These are phyloP conservation scores for Umbelopsis sp. DNA, from an alignment of 192 early-diverging fungal species.

Conservation along the genomic window DNA sequence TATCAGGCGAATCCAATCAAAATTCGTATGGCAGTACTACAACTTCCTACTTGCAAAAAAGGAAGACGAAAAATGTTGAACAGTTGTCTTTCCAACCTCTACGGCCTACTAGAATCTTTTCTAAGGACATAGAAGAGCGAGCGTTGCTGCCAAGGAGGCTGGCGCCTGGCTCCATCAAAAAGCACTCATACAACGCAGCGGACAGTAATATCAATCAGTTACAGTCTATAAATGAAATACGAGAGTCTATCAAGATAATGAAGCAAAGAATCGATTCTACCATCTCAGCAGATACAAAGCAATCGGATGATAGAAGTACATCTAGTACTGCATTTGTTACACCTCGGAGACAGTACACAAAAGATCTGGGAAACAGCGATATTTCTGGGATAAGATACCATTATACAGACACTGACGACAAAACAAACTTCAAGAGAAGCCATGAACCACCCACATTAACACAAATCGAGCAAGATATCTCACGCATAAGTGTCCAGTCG, in stretches of 20 bases:
- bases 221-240: background rate
- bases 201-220: background rate
- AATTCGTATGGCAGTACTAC: background rate
- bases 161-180: background rate
- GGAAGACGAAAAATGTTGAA: background rate
- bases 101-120: constrained; percentile 10
- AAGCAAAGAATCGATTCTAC: background rate
- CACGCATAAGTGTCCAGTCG: background rate
- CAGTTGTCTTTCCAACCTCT: background rate
- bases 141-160: background rate
- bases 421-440: background rate
- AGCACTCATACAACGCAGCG: background rate
- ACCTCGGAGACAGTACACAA: background rate
- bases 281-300: background rate
- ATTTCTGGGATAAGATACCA: background rate
- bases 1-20: background rate
- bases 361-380: background rate
- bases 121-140: background rate
- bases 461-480: background rate
- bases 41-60: background rate
- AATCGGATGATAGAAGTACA: background rate
- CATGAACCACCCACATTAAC: background rate
- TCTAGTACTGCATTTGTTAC: background rate
- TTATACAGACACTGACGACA: background rate
- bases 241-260: background rate